Conservation (phyloP, 2,329 filamentous ascomycete species). For the Colletotrichum paranaense region DNA sequence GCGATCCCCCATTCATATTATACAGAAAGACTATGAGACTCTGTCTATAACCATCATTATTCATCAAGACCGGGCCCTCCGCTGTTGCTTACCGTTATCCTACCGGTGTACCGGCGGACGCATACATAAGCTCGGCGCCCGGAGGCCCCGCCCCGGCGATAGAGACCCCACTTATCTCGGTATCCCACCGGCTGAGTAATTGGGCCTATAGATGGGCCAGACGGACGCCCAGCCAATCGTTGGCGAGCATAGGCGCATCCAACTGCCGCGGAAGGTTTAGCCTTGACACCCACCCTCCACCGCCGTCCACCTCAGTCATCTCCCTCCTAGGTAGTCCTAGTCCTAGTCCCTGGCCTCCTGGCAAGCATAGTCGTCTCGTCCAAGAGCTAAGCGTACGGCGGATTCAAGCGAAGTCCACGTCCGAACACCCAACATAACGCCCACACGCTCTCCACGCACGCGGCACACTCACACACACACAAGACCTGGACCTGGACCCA, state of each 20-base stretch:
- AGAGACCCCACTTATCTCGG: neutral
- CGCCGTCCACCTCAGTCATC: neutral
- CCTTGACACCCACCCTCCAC: neutral
- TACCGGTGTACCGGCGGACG: neutral
- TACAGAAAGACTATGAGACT: neutral
- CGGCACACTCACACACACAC: neutral
- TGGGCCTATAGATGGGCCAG: neutral
- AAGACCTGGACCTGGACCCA: neutral
- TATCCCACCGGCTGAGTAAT: slow-evolving; percentile 27
- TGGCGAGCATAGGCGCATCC: neutral
- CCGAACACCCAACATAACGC: slow-evolving; percentile 16
- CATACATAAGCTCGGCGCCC: slow-evolving; percentile 8
- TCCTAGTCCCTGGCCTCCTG: neutral
- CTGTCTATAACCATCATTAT: neutral
- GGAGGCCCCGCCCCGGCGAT: slow-evolving; percentile 1
- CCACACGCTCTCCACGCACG: neutral
- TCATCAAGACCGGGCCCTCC: neutral
- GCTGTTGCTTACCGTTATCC: neutral
- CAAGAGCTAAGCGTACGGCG: neutral
- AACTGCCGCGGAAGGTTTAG: slow-evolving; percentile 9
- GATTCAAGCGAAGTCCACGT: slow-evolving; percentile 13
- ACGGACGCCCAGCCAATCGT: neutral
- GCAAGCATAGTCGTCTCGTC: too few species aligned
- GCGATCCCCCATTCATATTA: neutral
- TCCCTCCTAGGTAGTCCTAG: neutral